A percentile compares a stretch with the other conserved stretches of the same genome.
Evolutionary conservation across 192 early-diverging fungal genomes (phyloP).

Genomic region (Phlyctochytrium bullatum): DNA sequence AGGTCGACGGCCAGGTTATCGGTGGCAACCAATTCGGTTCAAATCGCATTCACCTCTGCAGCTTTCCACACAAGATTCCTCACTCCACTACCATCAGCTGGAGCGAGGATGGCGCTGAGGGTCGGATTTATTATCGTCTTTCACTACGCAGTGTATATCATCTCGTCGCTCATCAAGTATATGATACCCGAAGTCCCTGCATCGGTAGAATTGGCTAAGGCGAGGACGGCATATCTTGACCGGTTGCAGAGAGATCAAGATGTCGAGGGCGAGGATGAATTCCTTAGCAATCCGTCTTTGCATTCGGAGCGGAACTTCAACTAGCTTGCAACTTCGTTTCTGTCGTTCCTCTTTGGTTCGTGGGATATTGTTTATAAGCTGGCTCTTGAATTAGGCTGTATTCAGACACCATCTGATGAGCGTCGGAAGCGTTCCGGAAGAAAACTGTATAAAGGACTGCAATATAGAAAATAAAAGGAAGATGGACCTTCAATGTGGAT

Average conservation of each 20-base stretch:
- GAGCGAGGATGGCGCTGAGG: constrained; percentile 15
- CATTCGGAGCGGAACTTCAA: neutral
- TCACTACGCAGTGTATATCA: constrained; percentile 16
- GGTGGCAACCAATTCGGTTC: constrained; percentile 23
- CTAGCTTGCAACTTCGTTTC: too few species aligned
- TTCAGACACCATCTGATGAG: too few species aligned
- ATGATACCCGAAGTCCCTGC: constrained; percentile 15
- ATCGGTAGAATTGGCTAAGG: constrained; percentile 15
- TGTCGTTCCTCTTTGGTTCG: too few species aligned
- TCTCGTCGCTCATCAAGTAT: constrained; percentile 4
- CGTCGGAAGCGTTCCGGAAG: too few species aligned
- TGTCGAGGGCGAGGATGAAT: constrained; percentile 27
- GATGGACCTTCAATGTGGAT: too few species aligned
- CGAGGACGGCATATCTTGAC: constrained; percentile 21
- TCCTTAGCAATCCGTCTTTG: constrained; percentile 7
- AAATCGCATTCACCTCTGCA: constrained; percentile 20
- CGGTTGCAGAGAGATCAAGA: constrained; percentile 23
- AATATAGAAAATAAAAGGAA: too few species aligned
- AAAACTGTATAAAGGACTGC: too few species aligned
- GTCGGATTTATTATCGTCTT: constrained; percentile 26
- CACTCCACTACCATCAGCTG: neutral
- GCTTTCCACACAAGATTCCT: constrained; percentile 17
- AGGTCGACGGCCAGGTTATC: constrained; percentile 6
- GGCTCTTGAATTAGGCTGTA: too few species aligned
- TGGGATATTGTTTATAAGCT: too few species aligned